phyloP scores from a whole-genome alignment of 805 yeast species.

The Kodamaea leandrae region DNA sequence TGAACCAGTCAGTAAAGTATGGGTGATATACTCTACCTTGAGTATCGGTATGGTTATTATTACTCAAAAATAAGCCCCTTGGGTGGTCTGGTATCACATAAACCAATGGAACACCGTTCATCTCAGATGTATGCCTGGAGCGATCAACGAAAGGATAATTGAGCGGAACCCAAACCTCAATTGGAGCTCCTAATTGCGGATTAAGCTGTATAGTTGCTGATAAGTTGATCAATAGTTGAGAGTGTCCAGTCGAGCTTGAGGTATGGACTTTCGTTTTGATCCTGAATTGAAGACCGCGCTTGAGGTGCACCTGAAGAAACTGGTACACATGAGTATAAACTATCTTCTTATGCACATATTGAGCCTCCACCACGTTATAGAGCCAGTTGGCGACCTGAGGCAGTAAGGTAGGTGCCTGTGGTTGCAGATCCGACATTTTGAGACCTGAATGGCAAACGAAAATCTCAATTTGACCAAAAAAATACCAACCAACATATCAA shows the following conservation, averaged over 20 bases:
- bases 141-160: slow-evolving; percentile 50
- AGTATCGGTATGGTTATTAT: slow-evolving; percentile 65
- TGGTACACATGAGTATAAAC: slow-evolving; percentile 63
- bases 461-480: slow-evolving; percentile 1
- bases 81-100: slow-evolving; percentile 56
- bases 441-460: neutral
- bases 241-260: slow-evolving; percentile 53
- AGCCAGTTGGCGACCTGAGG: slow-evolving; percentile 39
- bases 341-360: slow-evolving; percentile 56
- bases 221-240: slow-evolving; percentile 59
- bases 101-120: slow-evolving; percentile 55
- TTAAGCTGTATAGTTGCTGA: slow-evolving; percentile 52
- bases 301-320: slow-evolving; percentile 47
- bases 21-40: slow-evolving; percentile 76
- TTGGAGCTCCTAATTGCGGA: slow-evolving; percentile 37
- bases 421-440: neutral
- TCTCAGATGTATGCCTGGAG: slow-evolving; percentile 11
- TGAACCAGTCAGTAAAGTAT: slow-evolving; percentile 57
- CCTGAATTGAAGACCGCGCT: slow-evolving; percentile 40
- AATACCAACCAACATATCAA: slow-evolving; percentile 2
- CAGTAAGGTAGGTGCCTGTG: slow-evolving; percentile 7
- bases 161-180: slow-evolving; percentile 76
- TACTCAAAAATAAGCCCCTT: slow-evolving; percentile 42
- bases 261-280: slow-evolving; percentile 63
- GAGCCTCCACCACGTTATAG: slow-evolving; percentile 42